Evolutionary conservation across 495 filamentous ascomycete species (phyloP), one percentile per base, ranked within the genome.

Genomic region (Aspergillus indologenus): DNA sequence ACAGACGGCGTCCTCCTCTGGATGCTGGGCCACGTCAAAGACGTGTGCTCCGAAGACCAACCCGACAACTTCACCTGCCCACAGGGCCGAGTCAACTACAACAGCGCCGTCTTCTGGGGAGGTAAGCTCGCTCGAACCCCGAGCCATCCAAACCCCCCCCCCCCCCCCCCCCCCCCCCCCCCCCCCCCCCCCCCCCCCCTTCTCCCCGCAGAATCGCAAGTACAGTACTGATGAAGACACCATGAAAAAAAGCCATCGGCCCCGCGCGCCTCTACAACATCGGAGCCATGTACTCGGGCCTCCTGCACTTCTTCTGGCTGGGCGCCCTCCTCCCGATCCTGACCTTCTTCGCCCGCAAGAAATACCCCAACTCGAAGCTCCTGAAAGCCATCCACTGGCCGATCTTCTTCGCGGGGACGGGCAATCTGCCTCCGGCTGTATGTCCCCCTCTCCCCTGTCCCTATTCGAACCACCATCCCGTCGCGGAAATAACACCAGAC

Each of bases 21-120:
- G 91, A 93, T 93, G 89, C 90, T 96, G 59, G 66, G 65, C 45
- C 81, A 91, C 69, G 86, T 95, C 26, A 84, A 84, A 1, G 82
- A 84, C 14, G 83, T 96, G 51, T 96, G 91, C 71, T 92, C 89
- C 0, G 79, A 86, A 0, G 69, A 87, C 53, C 90, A 90, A 42
- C 79, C 91, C 64, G 91, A 94, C 68, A 89, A 90, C 17, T 95
- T 95, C 70, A 91, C 86, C 23, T 96, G 91, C 62, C 91, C 91
- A 15, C 87, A 93, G 51, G 91, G 90, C 3, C 85, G 88, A 18
- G 91, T 95, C 3, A 90, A 94, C 74, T 96, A 94, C 79, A 93
- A 93, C 71, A 90, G 91, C 7, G 88, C 84, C 60, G 89, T 96
- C 48, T 80, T 96, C 23, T 96, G 91, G 91, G 91, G 91, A 26